Conservation (phyloP, 306 rosid genomes). For the Glycine soja region DNA sequence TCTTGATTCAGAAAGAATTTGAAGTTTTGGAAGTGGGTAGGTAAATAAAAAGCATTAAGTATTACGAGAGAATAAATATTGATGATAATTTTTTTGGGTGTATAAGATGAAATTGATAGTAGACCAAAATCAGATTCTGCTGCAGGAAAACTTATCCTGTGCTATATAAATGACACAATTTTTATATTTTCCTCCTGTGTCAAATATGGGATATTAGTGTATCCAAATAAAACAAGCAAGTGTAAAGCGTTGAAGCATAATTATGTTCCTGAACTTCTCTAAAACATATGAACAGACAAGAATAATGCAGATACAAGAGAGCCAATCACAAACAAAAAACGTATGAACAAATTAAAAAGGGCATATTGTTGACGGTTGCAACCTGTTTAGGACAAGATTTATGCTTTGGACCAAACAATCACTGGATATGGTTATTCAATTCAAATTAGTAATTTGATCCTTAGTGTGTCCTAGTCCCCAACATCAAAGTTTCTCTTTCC, state of each 20-base stretch:
- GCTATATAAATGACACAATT: not conserved
- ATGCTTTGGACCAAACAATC: not conserved
- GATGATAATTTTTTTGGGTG: not conserved
- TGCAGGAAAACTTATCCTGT: not conserved
- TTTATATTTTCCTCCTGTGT: not conserved
- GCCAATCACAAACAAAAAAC: not conserved
- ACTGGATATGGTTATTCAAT: not conserved
- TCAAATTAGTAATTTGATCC: not conserved
- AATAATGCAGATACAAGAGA: constrained; percentile 14
- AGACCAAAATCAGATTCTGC: not conserved
- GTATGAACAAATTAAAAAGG: not conserved
- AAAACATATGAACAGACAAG: not conserved
- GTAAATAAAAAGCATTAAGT: not conserved
- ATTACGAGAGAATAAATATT: not conserved
- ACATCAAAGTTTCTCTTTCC: no score
- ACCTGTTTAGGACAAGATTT: not conserved
- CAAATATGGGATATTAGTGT: not conserved
- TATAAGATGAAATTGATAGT: constrained; percentile 3
- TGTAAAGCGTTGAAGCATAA: not conserved
- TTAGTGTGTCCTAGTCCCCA: no score
- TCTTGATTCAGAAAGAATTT: constrained; percentile 39
- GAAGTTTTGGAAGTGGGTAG: not conserved
- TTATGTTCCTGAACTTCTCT: no score
- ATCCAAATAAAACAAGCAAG: not conserved
- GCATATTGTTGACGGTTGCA: not conserved